A percentile compares a stretch with the other conserved stretches of the same genome.
Evolutionary conservation across 768 basidiomycete genomes (phyloP).

Genomic region (Botryobasidium botryosum): DNA sequence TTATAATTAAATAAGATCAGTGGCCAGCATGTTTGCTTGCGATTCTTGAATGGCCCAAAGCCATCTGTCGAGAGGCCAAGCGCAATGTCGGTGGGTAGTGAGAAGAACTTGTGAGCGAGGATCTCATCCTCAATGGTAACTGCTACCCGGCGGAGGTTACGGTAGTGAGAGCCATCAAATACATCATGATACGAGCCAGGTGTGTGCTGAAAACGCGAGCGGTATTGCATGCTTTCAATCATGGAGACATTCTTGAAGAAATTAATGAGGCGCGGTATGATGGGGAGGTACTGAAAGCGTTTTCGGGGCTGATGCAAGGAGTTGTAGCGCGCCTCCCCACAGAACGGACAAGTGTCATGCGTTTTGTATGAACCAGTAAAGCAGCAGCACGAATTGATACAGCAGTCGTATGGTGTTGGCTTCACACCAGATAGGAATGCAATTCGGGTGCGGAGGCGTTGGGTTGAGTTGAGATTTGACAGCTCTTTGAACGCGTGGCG

Average conservation of each 20-base stretch:
- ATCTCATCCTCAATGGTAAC: slow-evolving; percentile 19
- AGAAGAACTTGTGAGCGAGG: slow-evolving; percentile 22
- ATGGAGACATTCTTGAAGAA: slow-evolving; percentile 13
- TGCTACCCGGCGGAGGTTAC: slow-evolving; percentile 11
- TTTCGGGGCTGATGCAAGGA: neutral
- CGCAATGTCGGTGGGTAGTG: slow-evolving; percentile 25
- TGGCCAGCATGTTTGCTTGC: slow-evolving; percentile 24
- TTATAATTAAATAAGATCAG: slow-evolving; percentile 30
- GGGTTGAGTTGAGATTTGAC: too few relatives aligned
- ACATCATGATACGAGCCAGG: slow-evolving; percentile 20
- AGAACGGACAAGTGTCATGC: neutral
- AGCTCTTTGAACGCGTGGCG: too few relatives aligned
- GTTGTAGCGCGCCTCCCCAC: neutral
- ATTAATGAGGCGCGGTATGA: slow-evolving; percentile 23
- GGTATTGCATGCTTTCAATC: slow-evolving; percentile 20
- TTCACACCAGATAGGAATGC: too few relatives aligned
- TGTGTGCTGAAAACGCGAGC: slow-evolving; percentile 14
- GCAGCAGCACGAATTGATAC: neutral
- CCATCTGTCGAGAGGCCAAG: slow-evolving; percentile 29
- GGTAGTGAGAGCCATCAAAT: slow-evolving; percentile 23
- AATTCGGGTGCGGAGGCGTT: too few relatives aligned
- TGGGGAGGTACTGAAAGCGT: slow-evolving; percentile 24
- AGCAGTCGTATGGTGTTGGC: too few relatives aligned
- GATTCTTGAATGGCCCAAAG: slow-evolving; percentile 23
- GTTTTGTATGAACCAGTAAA: neutral